Percentiles rank a stretch among this genome's conserved stretches.
phyloP scores from a whole-genome alignment of 192 early-diverging fungal genomes.

The Coemansia erecta region DNA sequence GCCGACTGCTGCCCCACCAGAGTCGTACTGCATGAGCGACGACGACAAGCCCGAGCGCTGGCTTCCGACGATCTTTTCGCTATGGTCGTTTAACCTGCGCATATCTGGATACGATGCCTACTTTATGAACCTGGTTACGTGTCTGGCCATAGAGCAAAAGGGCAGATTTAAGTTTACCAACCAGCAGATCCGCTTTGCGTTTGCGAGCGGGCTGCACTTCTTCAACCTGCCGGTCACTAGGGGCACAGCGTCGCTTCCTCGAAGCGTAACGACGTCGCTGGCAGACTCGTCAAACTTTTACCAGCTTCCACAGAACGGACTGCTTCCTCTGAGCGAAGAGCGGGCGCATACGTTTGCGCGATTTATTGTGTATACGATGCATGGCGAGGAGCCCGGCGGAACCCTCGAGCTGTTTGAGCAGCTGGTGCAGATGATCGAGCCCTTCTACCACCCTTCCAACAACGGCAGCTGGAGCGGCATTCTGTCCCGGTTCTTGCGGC shows the following conservation, averaged over 20 bases:
- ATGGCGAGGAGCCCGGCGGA: slow-evolving; percentile 52
- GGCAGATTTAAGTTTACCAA: slow-evolving; percentile 32
- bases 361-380: slow-evolving; percentile 79
- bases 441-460: slow-evolving; percentile 93
- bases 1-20: slow-evolving; percentile 49
- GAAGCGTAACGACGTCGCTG: slow-evolving; percentile 15
- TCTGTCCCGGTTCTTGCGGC: slow-evolving; percentile 70
- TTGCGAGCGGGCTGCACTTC: slow-evolving; percentile 51
- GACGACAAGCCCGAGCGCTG: slow-evolving; percentile 58
- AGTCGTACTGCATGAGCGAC: slow-evolving; percentile 3
- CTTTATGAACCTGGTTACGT: slow-evolving; percentile 69
- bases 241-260: slow-evolving; percentile 18
- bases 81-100: slow-evolving; percentile 75
- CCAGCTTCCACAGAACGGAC: slow-evolving; percentile 29
- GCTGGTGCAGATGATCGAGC: slow-evolving; percentile 83
- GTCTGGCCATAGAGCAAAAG: slow-evolving; percentile 58
- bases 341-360: slow-evolving; percentile 59
- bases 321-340: slow-evolving; percentile 43
- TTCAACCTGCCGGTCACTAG: slow-evolving; percentile 41
- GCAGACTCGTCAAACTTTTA: slow-evolving; percentile 34
- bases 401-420: slow-evolving; percentile 64
- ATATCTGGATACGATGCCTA: slow-evolving; percentile 63
- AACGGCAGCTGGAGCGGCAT: slow-evolving; percentile 77
- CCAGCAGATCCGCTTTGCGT: slow-evolving; percentile 46
- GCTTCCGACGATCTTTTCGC: slow-evolving; percentile 78